phyloP scores from a whole-genome alignment of 306 rosid genomes.

The Rubus parviflorus region DNA sequence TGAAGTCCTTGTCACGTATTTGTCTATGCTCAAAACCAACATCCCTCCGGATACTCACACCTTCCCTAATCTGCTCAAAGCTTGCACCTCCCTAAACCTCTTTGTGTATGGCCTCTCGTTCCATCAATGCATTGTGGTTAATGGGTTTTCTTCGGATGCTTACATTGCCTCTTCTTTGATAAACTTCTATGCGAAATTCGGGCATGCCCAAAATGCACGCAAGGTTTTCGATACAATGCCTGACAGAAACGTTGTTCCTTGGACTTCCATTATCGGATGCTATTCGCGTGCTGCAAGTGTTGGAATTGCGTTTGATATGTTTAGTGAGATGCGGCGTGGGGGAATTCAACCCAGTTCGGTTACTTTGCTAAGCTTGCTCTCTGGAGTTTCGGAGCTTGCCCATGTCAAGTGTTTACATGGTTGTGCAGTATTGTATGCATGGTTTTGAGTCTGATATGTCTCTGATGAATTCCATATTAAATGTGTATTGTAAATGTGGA shows the following conservation, averaged over 20 bases:
- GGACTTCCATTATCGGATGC: slow-evolving; percentile 80
- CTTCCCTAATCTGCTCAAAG: slow-evolving; percentile 70
- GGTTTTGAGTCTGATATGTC: slow-evolving; percentile 57
- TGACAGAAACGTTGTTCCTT: slow-evolving; percentile 66
- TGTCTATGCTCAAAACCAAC: slow-evolving; percentile 53
- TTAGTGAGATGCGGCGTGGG: slow-evolving; percentile 44
- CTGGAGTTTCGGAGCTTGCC: slow-evolving; percentile 45
- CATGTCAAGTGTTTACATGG: slow-evolving; percentile 64
- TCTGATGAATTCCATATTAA: slow-evolving; percentile 57
- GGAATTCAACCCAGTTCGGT: slow-evolving; percentile 59
- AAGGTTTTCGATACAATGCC: slow-evolving; percentile 64
- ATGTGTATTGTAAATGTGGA: slow-evolving; percentile 63
- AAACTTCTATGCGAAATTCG: slow-evolving; percentile 51
- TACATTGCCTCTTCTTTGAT: slow-evolving; percentile 61
- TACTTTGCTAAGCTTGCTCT: slow-evolving; percentile 56
- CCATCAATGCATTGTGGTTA: slow-evolving; percentile 50
- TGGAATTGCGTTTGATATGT: slow-evolving; percentile 44
- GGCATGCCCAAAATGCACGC: slow-evolving; percentile 40
- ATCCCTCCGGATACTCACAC: slow-evolving; percentile 62
- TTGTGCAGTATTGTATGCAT: slow-evolving; percentile 43
- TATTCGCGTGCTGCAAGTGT: slow-evolving; percentile 40
- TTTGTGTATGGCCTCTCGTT: slow-evolving; percentile 41
- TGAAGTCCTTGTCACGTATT: slow-evolving; percentile 49
- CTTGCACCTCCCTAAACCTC: slow-evolving; percentile 56
- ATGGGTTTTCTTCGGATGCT: slow-evolving; percentile 55